phyloP scores from a whole-genome alignment of 1,284 basidiomycete species.

The Xanthoconium separans region DNA sequence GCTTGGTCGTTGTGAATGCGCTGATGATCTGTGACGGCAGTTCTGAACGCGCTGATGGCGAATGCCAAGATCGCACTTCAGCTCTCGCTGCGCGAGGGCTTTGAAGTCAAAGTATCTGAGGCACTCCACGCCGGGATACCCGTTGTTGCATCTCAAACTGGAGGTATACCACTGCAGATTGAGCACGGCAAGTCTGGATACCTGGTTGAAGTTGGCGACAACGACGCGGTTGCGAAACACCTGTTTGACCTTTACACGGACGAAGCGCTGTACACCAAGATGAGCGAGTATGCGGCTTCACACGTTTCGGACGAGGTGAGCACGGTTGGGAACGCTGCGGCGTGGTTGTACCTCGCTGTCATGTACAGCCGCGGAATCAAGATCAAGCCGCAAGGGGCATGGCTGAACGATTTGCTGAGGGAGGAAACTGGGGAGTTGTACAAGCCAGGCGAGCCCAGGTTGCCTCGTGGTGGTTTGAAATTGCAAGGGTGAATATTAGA shows the following conservation, averaged over 20 bases:
- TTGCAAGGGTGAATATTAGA: slow-evolving; percentile 45
- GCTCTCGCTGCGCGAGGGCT: slow-evolving; percentile 82
- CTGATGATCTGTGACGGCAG: slow-evolving; percentile 36
- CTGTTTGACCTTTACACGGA: slow-evolving; percentile 76
- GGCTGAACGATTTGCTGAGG: slow-evolving; percentile 77
- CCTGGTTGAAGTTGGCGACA: slow-evolving; percentile 73
- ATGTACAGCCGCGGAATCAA: slow-evolving; percentile 73
- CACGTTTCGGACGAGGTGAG: slow-evolving; percentile 80
- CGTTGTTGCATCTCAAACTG: slow-evolving; percentile 76
- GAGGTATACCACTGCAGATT: slow-evolving; percentile 87
- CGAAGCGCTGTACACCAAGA: slow-evolving; percentile 56
- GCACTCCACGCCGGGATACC: slow-evolving; percentile 83
- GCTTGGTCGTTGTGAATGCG: not conserved
- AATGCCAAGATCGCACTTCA: slow-evolving; percentile 76
- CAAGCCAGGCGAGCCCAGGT: slow-evolving; percentile 57
- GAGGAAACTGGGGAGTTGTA: slow-evolving; percentile 72
- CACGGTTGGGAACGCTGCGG: slow-evolving; percentile 76
- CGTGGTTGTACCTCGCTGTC: slow-evolving; percentile 80
- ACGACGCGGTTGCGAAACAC: slow-evolving; percentile 67
- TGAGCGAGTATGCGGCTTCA: slow-evolving; percentile 68
- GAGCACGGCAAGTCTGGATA: slow-evolving; percentile 81
- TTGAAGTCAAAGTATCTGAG: slow-evolving; percentile 92
- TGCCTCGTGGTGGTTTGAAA: slow-evolving; percentile 57
- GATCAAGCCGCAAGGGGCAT: slow-evolving; percentile 73
- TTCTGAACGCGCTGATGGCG: slow-evolving; percentile 75